Percentiles rank a stretch among this genome's conserved stretches.
phyloP scores from a whole-genome alignment of 2,329 filamentous ascomycete genomes.

The Helotiales sp. region DNA sequence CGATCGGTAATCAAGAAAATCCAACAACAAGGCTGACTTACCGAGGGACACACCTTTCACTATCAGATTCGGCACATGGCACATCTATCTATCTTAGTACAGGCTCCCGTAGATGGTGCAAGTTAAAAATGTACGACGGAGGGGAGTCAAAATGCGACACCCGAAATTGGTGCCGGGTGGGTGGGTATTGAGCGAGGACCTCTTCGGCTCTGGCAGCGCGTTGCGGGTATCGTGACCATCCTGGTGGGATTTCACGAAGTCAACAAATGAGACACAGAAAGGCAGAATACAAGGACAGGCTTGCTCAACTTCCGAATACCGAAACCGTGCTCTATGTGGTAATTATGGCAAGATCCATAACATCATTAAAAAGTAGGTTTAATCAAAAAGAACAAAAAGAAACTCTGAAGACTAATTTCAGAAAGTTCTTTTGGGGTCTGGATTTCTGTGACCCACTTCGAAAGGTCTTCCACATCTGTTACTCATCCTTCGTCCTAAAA shows the following conservation, averaged over 20 bases:
- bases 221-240: not conserved
- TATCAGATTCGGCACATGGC: slow-evolving; percentile 17
- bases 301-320: not conserved
- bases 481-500: not conserved
- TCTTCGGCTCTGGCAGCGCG: not conserved
- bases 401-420: not conserved
- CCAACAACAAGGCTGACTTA: slow-evolving; percentile 9
- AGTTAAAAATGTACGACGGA: not conserved
- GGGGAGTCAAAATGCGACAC: not conserved
- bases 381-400: not conserved
- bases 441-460: not conserved
- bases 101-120: not conserved
- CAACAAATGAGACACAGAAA: not conserved
- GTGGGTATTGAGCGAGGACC: slow-evolving; percentile 7
- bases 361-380: not conserved
- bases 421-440: not conserved
- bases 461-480: not conserved
- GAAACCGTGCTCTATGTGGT: not conserved
- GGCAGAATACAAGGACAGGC: not conserved
- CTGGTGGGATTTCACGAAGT: not conserved
- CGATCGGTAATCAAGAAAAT: slow-evolving; percentile 23
- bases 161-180: not conserved
- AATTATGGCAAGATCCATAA: not conserved
- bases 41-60: not conserved
- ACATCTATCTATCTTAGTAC: not conserved